Percentiles rank a stretch among this genome's conserved stretches.
These are phyloP conservation scores for Termitomyces sp. DNA, from an alignment of 768 basidiomycete species.

Conservation along the genomic window DNA sequence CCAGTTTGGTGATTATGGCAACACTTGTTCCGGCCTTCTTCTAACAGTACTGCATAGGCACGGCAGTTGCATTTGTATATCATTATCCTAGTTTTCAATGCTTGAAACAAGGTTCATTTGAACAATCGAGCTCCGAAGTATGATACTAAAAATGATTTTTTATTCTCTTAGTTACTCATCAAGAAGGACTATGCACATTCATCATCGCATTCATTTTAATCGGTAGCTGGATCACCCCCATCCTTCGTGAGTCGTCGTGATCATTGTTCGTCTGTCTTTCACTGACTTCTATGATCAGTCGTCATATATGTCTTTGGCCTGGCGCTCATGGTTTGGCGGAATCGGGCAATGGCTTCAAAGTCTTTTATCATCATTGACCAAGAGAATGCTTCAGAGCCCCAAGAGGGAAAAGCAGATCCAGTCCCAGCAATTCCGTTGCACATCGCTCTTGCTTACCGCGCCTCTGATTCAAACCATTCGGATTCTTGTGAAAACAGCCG, in stretches of 20 bases:
- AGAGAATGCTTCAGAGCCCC: constrained; percentile 1
- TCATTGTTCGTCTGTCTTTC: background rate
- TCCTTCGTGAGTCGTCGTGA: constrained; percentile 39
- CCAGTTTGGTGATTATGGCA: constrained; percentile 42
- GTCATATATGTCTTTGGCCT: constrained; percentile 14
- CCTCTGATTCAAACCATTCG: constrained; percentile 1
- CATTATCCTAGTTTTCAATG: constrained; percentile 46
- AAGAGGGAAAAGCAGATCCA: background rate
- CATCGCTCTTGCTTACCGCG: background rate
- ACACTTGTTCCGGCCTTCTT: background rate
- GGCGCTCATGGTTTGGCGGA: constrained; percentile 17
- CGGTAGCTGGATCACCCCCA: constrained; percentile 54
- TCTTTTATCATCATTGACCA: constrained; percentile 1
- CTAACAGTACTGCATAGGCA: constrained; percentile 28
- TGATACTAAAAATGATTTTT: background rate
- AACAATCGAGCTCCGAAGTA: background rate
- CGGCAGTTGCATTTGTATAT: constrained; percentile 40
- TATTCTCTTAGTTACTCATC: constrained; percentile 32
- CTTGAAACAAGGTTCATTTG: constrained; percentile 35
- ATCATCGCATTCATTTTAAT: constrained; percentile 48
- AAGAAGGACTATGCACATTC: constrained; percentile 44
- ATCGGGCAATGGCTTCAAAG: background rate
- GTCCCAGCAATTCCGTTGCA: background rate
- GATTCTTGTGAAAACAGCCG: constrained; percentile 4
- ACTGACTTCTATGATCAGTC: background rate